phyloP scores from a whole-genome alignment of 257 asterid species.

The Solanum lignicaule region DNA sequence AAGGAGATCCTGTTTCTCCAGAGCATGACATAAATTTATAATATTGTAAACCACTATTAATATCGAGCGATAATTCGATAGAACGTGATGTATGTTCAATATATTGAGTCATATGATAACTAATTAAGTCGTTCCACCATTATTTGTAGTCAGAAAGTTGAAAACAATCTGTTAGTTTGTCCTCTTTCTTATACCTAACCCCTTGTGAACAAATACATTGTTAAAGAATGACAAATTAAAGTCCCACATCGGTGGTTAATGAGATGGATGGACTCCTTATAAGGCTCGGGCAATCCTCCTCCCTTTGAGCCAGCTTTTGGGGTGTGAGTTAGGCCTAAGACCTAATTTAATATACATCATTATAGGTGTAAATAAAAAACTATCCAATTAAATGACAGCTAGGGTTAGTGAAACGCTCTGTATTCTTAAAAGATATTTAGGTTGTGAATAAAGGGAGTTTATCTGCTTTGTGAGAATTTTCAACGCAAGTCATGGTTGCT shows the following conservation, averaged over 20 bases:
- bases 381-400: background rate
- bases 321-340: too few relatives aligned
- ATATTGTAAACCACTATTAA: background rate
- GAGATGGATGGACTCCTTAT: too few relatives aligned
- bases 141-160: background rate
- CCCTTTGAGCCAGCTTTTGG: too few relatives aligned
- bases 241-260: too few relatives aligned
- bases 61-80: background rate
- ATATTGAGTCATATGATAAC: background rate
- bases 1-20: background rate
- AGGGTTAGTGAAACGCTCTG: background rate
- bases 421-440: background rate
- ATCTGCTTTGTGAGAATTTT: accelerated
- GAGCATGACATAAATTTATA: background rate
- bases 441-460: too few relatives aligned
- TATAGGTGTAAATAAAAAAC: background rate
- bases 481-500: accelerated
- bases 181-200: background rate
- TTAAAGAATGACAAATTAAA: too few relatives aligned
- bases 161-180: background rate
- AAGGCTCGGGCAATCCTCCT: too few relatives aligned
- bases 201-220: background rate
- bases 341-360: too few relatives aligned
- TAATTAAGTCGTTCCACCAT: background rate
- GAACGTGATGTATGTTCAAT: background rate